Evolutionary conservation across 345 rosid genomes (phyloP), one percentile per base, ranked within the genome.

Genomic region (Reutealis trisperma): DNA sequence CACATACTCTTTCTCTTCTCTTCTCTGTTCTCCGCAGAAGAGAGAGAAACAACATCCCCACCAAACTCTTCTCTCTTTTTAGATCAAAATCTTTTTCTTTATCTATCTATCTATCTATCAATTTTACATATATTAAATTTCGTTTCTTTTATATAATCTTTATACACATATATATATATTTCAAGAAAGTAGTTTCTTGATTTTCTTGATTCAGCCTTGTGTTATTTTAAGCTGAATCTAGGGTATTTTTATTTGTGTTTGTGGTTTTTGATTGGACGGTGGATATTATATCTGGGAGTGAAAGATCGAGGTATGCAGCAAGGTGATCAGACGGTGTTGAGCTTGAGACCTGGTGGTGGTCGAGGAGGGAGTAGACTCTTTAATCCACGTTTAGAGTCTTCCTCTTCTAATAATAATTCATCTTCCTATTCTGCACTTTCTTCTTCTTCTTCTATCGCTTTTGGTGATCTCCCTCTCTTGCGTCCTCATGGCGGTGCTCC

Each of bases 291-390:
- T 81, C 74, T 19, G 55, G 18, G 71, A 64, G 77, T 60, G 76
- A 72, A 77, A 71, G 84, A 84, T 81, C 88, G 85, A 86, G 94
- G 85, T 85, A 96, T 96, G 99, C 97, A 93, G 94, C 98, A 92
- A 27, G 89, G 94, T 83, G 97, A 96, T 88, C 91, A 86, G 78
- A 80, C 97, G 89, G 94, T 90, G 84, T 83, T 93, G 88, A 96
- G 94, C 90, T 96, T 96, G 91, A 96, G 99, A 83, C 99, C 98
- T 88, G 99, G 98, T 82, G 99, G 98, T 87, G 98, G 99, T 86
- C 96, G 98, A 77, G 94, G 96, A 78, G 94, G 96, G 47, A 88
- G 84, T 85, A 91, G 96, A 87, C 84, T 88, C 68, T 84, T 91
- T 78, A 88, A 90, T 78, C 78, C 89, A 75, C 86, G 89, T 24